Conservation (phyloP, 1,284 basidiomycete species). For the Sanguinoderma infundibulare region DNA sequence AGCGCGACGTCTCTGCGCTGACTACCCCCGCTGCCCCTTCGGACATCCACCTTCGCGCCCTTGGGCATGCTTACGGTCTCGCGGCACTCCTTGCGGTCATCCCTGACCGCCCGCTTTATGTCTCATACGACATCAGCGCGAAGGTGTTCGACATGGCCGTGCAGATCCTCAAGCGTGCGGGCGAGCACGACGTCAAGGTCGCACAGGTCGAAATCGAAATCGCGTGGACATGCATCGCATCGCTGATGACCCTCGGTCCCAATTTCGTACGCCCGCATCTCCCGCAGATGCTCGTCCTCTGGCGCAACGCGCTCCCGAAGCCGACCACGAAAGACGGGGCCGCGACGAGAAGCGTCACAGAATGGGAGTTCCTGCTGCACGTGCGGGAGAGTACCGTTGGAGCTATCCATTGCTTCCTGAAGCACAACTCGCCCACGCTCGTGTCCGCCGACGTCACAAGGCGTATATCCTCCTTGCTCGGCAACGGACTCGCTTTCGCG, state of each 20-base stretch:
- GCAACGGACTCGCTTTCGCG: constrained; percentile 90
- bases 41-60: constrained; percentile 73
- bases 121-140: constrained; percentile 91
- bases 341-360: constrained; percentile 69
- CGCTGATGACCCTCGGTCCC: constrained; percentile 91
- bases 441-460: constrained; percentile 92
- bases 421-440: constrained; percentile 76
- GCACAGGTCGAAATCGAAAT: constrained; percentile 91
- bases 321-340: constrained; percentile 87
- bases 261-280: constrained; percentile 93
- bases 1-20: constrained; percentile 80
- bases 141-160: constrained; percentile 93
- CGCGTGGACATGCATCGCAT: constrained; percentile 92
- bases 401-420: constrained; percentile 87
- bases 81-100: constrained; percentile 88
- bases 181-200: constrained; percentile 86
- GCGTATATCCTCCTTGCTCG: constrained; percentile 84
- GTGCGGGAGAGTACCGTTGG: constrained; percentile 92
- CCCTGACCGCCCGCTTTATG: constrained; percentile 88
- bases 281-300: constrained; percentile 91
- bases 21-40: constrained; percentile 72
- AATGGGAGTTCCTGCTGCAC: constrained; percentile 93
- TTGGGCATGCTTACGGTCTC: constrained; percentile 90
- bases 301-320: constrained; percentile 97
- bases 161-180: constrained; percentile 87